phyloP scores from a whole-genome alignment of 768 basidiomycete genomes.

The Russula olivacea region DNA sequence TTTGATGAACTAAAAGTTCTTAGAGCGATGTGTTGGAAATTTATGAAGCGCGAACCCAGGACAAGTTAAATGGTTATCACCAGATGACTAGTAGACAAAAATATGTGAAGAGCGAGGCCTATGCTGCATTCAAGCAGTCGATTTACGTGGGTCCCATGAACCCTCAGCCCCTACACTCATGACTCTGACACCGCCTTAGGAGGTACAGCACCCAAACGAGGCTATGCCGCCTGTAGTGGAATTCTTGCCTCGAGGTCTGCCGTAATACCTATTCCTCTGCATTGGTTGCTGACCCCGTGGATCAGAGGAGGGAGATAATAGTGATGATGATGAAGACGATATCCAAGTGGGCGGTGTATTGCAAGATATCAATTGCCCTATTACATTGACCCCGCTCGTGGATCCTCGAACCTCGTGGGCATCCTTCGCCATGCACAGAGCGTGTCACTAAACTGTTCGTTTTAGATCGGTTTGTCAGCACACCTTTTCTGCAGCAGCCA shows the following conservation, averaged over 20 bases:
- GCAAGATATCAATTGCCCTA: constrained; percentile 79
- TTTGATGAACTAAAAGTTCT: not conserved
- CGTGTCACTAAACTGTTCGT: constrained; percentile 3
- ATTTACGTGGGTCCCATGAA: constrained; percentile 40
- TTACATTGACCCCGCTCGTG: constrained; percentile 58
- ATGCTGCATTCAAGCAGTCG: constrained; percentile 53
- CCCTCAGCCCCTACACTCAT: not conserved
- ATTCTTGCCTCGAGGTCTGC: constrained; percentile 61
- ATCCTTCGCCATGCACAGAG: not conserved
- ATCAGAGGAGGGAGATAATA: constrained; percentile 75
- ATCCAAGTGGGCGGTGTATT: constrained; percentile 82
- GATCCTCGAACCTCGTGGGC: constrained; percentile 82
- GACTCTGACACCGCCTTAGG: constrained; percentile 38
- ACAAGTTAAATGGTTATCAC: constrained; percentile 42
- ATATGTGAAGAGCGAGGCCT: constrained; percentile 58
- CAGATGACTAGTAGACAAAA: constrained; percentile 70
- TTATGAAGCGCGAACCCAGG: constrained; percentile 47
- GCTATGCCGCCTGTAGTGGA: constrained; percentile 76
- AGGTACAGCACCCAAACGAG: constrained; percentile 55
- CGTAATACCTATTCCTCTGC: not conserved
- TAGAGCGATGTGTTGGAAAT: constrained; percentile 47
- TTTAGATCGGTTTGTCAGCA: constrained; percentile 66
- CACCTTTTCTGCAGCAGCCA: constrained; percentile 71
- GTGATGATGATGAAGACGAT: constrained; percentile 82
- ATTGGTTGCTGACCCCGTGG: constrained; percentile 6